Evolutionary conservation across 2,329 filamentous ascomycete species (phyloP), one percentile per base, ranked within the genome.

Genomic region (Hypoxylon sp.): DNA sequence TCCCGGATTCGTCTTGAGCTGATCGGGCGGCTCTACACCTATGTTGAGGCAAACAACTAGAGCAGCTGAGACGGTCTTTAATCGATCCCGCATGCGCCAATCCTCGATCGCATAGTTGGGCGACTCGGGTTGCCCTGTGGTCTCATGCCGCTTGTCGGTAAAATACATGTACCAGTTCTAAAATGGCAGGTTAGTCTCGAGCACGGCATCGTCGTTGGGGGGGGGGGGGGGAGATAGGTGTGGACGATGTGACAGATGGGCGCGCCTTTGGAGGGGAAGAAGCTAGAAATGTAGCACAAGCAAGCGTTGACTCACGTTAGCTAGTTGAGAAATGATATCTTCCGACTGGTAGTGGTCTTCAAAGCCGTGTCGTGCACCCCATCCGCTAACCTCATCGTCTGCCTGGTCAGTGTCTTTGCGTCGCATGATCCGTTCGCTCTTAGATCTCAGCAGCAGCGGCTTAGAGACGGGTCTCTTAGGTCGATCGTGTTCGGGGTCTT

Each of bases 141-240:
- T 95, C 73, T 98, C 95, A 76, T 99, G 95, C 49, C 94, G 89
- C 76, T 98, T 98, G 76, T 99, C 95, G 63, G 94, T 97, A 75
- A 91, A 99, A 77, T 99, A 99, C 94, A 98, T 98, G 80, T 97
- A 98, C 86, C 96, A 99, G 66, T 92, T 96, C 90, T 97, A 75
- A 52, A 59, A 26, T 24, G n/a, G 54, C 15, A 55, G 58, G 59
- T 65, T 48, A 70, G 64, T 35, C 33, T 27, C 10, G 17, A 13
- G 35, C 23, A 17, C 6, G 20, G 38, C 24, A 18, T 17, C 21
- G 24, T 42, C 38, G n/a, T 26, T 2, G 35, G n/a, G 18, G 2
- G 5, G 10, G 2, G 15, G 15, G n/a, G 5, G 35, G n/a, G 18
- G 2, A 11, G 10, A 3, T 23, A 21, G n/a, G 5, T 13, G 33